A percentile compares a stretch with the other conserved stretches of the same genome.
Evolutionary conservation across 2,329 filamentous ascomycete genomes (phyloP).

Genomic region (Scedosporium minutisporum): DNA sequence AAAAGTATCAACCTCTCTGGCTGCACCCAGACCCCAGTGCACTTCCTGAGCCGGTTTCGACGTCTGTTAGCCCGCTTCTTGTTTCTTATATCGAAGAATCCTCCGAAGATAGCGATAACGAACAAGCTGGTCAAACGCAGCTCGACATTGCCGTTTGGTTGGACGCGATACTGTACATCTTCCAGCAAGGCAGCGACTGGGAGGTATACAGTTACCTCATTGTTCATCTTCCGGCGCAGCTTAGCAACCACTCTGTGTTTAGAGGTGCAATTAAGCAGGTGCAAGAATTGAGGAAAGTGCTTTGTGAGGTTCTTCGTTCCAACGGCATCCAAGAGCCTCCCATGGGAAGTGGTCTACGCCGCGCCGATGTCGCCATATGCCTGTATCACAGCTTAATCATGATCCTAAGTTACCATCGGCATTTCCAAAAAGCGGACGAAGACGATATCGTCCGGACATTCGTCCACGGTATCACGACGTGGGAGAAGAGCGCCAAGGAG

Average conservation of each 20-base stretch:
- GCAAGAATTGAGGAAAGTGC: constrained; percentile 59
- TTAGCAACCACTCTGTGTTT: constrained; percentile 85
- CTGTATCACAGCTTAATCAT: constrained; percentile 80
- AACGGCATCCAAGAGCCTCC: constrained; percentile 77
- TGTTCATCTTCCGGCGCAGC: constrained; percentile 74
- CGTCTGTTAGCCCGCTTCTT: constrained; percentile 40
- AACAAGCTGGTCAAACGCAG: constrained; percentile 22
- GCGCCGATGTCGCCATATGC: constrained; percentile 80
- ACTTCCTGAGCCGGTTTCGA: constrained; percentile 37
- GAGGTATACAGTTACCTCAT: constrained; percentile 87
- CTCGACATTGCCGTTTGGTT: constrained; percentile 62
- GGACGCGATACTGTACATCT: constrained; percentile 63
- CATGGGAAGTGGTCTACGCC: constrained; percentile 65
- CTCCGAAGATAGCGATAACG: constrained; percentile 14
- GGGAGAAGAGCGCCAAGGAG: constrained; percentile 78
- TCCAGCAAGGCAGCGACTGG: constrained; percentile 72
- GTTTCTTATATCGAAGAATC: constrained; percentile 25
- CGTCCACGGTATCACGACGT: constrained; percentile 71
- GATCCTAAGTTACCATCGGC: constrained; percentile 79
- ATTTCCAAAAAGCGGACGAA: constrained; percentile 75
- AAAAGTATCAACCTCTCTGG: constrained; percentile 45
- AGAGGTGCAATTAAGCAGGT: constrained; percentile 64
- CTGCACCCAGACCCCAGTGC: constrained; percentile 46
- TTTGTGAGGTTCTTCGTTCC: constrained; percentile 76
- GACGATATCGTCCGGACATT: constrained; percentile 85